Evolutionary conservation across 768 basidiomycete species (phyloP).

Genomic region (Xanthoconium stramineum): DNA sequence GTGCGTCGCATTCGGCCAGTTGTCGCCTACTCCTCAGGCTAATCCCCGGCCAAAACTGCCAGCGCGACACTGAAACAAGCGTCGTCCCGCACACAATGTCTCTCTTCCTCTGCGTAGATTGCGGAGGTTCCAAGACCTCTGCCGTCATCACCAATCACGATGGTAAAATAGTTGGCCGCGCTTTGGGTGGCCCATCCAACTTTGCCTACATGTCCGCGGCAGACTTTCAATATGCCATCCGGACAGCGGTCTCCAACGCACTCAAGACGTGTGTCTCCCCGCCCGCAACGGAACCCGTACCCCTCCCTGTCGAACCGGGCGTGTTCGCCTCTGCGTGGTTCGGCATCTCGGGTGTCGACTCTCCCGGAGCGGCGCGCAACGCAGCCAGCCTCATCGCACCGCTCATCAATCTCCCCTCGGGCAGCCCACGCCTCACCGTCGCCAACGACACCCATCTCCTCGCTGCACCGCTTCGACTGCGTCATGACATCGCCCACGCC

Average conservation of each 20-base stretch:
- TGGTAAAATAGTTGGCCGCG: conserved; percentile 65
- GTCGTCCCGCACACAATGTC: conserved; percentile 39
- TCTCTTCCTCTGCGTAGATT: conserved; percentile 79
- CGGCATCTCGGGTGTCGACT: conserved; percentile 81
- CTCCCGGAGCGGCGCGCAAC: conserved; percentile 54
- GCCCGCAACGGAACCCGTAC: conserved; percentile 34
- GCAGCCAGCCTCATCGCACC: conserved; percentile 53
- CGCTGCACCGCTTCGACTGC: conserved; percentile 68
- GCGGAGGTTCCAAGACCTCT: conserved; percentile 87
- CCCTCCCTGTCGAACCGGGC: conserved; percentile 37
- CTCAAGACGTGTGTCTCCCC: conserved; percentile 45
- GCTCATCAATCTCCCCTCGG: conserved; percentile 56
- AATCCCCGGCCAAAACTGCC: too few species aligned
- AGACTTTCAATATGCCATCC: conserved; percentile 56
- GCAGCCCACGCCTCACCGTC: conserved; percentile 50
- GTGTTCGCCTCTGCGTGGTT: conserved; percentile 74
- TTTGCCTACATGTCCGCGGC: conserved; percentile 71
- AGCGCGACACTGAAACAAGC: too few species aligned
- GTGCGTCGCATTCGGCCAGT: too few species aligned
- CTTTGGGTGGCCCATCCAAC: conserved; percentile 77
- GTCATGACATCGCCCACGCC: conserved; percentile 56
- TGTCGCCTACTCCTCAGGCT: too few species aligned
- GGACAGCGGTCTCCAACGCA: conserved; percentile 49
- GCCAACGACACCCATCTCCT: conserved; percentile 85
- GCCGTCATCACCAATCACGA: conserved; percentile 59